Evolutionary conservation across 2,329 filamentous ascomycete species (phyloP).

Genomic region (Colletotrichum aenigma): DNA sequence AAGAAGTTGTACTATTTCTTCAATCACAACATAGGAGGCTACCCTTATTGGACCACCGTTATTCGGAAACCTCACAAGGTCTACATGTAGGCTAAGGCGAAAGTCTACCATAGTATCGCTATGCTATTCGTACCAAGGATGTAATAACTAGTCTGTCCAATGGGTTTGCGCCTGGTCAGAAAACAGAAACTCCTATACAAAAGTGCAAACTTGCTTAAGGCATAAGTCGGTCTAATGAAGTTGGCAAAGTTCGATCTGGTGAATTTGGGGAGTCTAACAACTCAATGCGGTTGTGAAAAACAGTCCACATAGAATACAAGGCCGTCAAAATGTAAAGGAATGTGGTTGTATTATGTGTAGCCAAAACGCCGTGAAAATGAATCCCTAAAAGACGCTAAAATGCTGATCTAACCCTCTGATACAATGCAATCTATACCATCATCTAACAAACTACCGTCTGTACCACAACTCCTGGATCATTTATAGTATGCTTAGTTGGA

Average conservation of each 20-base stretch:
- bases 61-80: not conserved
- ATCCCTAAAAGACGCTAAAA: not conserved
- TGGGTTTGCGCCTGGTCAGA: not conserved
- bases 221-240: not conserved
- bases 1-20: not conserved
- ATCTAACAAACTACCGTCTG: not conserved
- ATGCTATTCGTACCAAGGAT: not conserved
- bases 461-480: not conserved
- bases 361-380: not conserved
- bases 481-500: not conserved
- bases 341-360: not conserved
- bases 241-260: not conserved
- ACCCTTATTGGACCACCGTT: not conserved
- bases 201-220: not conserved
- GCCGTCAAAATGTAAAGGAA: not conserved
- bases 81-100: not conserved
- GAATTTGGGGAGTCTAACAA: fast-evolving
- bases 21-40: not conserved
- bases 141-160: not conserved
- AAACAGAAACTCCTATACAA: not conserved
- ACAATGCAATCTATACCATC: not conserved
- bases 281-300: not conserved
- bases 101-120: not conserved
- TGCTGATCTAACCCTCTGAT: not conserved
- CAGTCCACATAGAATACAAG: fast-evolving